These are phyloP conservation scores for Aspergillus cavernicola DNA, from an alignment of 495 filamentous ascomycete genomes.

Conservation along the genomic window DNA sequence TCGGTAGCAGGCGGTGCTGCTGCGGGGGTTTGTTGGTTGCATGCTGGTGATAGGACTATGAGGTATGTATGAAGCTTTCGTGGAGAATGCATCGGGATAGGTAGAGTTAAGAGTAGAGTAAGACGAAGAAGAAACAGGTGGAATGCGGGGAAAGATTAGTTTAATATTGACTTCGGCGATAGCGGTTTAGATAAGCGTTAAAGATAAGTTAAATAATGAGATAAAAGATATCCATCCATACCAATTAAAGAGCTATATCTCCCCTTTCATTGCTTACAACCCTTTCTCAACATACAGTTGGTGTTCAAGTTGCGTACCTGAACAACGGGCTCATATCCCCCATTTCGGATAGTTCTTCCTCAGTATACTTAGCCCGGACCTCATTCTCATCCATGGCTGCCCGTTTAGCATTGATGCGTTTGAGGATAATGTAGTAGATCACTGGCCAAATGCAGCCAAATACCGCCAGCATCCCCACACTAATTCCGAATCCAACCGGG, in stretches of 20 bases:
- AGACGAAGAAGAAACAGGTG: too few relatives aligned
- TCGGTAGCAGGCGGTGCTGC: neutral
- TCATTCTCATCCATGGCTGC: slow-evolving; percentile 1
- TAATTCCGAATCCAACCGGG: neutral
- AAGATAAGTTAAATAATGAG: too few relatives aligned
- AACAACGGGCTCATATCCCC: slow-evolving; percentile 4
- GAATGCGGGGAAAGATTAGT: too few relatives aligned
- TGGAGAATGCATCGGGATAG: too few relatives aligned
- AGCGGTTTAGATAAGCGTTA: too few relatives aligned
- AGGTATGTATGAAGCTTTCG: too few relatives aligned
- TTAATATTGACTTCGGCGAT: too few relatives aligned
- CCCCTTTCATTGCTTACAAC: too few relatives aligned
- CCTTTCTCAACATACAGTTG: too few relatives aligned
- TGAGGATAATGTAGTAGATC: neutral
- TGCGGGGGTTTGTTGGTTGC: neutral
- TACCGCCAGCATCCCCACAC: neutral
- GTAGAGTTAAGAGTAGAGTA: too few relatives aligned
- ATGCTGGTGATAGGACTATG: neutral
- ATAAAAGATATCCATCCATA: too few relatives aligned
- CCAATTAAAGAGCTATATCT: too few relatives aligned
- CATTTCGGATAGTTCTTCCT: slow-evolving; percentile 3
- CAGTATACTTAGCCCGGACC: slow-evolving; percentile 2
- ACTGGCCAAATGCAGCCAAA: neutral
- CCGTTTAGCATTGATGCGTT: neutral
- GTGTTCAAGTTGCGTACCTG: slow-evolving; percentile 1